Evolutionary conservation across 495 filamentous ascomycete species (phyloP).

Genomic region (Neurospora sp.): DNA sequence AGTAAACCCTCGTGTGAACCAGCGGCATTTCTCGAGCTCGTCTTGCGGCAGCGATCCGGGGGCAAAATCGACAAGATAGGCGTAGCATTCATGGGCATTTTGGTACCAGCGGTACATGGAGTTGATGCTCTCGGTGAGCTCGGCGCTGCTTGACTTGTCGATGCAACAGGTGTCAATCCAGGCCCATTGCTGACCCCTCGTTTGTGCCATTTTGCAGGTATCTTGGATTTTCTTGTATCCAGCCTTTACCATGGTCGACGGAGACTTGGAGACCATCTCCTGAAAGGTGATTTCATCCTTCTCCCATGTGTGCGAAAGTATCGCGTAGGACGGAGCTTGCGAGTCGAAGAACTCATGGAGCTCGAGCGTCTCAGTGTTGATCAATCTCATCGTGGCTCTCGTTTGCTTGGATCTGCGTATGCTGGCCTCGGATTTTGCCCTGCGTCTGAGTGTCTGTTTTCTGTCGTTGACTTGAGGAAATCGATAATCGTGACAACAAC

Average conservation of each 20-base stretch:
- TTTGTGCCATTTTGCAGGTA: constrained; percentile 21
- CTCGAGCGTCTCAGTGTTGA: constrained; percentile 1
- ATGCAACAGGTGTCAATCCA: constrained; percentile 42
- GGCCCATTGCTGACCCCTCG: constrained; percentile 18
- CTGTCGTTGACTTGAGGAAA: not conserved
- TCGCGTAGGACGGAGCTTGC: not conserved
- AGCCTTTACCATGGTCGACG: not conserved
- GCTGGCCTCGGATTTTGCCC: not conserved
- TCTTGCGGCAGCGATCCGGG: not conserved
- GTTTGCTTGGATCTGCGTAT: not conserved
- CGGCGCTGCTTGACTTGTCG: constrained; percentile 36
- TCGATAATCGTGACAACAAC: not conserved
- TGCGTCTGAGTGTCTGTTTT: not conserved
- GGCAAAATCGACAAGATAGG: constrained; percentile 13
- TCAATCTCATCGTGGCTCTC: not conserved
- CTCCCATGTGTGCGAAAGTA: constrained; percentile 10
- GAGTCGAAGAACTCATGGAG: not conserved
- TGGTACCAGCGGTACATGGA: constrained; percentile 39
- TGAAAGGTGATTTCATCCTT: constrained; percentile 4
- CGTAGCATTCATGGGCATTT: constrained; percentile 23
- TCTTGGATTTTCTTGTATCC: constrained; percentile 15
- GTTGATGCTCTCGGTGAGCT: constrained; percentile 36
- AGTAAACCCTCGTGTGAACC: constrained; percentile 29
- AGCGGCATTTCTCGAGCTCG: constrained; percentile 9
- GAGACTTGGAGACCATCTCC: not conserved